Evolutionary conservation across 148 eudicot species (phyloP).

Genomic region (Nepenthes mirabilis): DNA sequence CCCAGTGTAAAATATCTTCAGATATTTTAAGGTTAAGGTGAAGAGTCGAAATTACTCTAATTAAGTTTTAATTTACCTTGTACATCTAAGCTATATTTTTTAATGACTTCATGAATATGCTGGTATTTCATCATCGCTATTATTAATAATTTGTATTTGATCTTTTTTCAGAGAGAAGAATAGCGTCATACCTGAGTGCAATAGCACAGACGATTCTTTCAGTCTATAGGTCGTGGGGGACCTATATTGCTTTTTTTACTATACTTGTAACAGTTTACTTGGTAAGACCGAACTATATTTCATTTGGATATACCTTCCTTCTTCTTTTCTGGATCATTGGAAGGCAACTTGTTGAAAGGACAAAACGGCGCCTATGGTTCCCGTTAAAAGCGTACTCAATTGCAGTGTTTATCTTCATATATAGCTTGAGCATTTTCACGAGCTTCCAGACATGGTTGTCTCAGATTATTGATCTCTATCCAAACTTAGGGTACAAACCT

Average conservation of each 20-base stretch:
- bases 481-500: constrained; percentile 55
- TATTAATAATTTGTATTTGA: constrained; percentile 9
- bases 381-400: constrained; percentile 83
- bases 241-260: constrained; percentile 82
- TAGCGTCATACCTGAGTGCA: constrained; percentile 79
- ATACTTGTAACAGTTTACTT: constrained; percentile 79
- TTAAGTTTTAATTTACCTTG: background rate
- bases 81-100: background rate
- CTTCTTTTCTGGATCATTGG: constrained; percentile 91
- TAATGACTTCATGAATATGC: background rate
- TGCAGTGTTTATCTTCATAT: constrained; percentile 61
- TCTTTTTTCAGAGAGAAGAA: constrained; percentile 67
- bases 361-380: constrained; percentile 81
- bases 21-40: too few species aligned
- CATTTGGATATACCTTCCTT: constrained; percentile 87
- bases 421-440: constrained; percentile 73
- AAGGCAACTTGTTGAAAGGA: constrained; percentile 85
- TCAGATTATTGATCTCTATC: constrained; percentile 43
- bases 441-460: constrained; percentile 66
- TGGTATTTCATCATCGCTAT: background rate
- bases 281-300: constrained; percentile 72
- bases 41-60: too few species aligned
- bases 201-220: constrained; percentile 67
- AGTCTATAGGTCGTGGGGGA: constrained; percentile 79
- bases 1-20: too few species aligned